Percentiles rank a stretch among this genome's conserved stretches.
phyloP scores from a whole-genome alignment of 2,329 filamentous ascomycete species.

The Apiospora pterosperma region DNA sequence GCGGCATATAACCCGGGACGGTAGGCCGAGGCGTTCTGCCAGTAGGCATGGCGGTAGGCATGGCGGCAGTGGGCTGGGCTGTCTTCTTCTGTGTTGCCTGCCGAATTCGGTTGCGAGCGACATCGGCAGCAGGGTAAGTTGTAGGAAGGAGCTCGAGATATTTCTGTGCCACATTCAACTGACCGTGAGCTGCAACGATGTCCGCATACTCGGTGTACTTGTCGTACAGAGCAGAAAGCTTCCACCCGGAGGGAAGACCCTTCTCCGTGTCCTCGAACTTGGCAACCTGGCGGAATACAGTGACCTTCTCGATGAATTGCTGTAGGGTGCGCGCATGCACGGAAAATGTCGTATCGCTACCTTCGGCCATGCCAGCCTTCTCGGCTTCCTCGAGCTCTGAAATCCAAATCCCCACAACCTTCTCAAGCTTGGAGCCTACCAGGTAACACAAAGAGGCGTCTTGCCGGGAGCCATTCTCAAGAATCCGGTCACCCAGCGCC shows the following conservation, averaged over 20 bases:
- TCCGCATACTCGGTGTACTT: conserved; percentile 98
- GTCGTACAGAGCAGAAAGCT: conserved; percentile 81
- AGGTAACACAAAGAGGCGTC: conserved; percentile 97
- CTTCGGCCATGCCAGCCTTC: conserved; percentile 66
- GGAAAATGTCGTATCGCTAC: conserved; percentile 79
- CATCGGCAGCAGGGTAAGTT: conserved; percentile 81
- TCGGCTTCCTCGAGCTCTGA: conserved; percentile 84
- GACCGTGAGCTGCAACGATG: conserved; percentile 86
- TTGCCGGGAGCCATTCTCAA: conserved; percentile 74
- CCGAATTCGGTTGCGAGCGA: conserved; percentile 80
- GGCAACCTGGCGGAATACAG: conserved; percentile 89
- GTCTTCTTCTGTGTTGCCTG: conserved; percentile 67
- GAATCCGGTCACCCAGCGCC: conserved; percentile 84
- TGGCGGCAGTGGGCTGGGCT: conserved; percentile 27
- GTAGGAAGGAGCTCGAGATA: conserved; percentile 85
- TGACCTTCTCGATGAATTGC: conserved; percentile 97
- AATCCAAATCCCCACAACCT: conserved; percentile 94
- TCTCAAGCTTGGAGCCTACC: conserved; percentile 93
- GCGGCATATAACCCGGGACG: not conserved
- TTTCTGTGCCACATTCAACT: conserved; percentile 80
- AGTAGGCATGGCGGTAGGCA: conserved; percentile 9
- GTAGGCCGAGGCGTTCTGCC: not conserved
- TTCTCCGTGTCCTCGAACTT: conserved; percentile 83
- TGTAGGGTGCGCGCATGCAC: conserved; percentile 86
- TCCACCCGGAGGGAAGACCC: conserved; percentile 74